Percentiles rank a stretch among this genome's conserved stretches.
These are phyloP conservation scores for Citrus australasica DNA, from an alignment of 345 rosid species.

Conservation along the genomic window DNA sequence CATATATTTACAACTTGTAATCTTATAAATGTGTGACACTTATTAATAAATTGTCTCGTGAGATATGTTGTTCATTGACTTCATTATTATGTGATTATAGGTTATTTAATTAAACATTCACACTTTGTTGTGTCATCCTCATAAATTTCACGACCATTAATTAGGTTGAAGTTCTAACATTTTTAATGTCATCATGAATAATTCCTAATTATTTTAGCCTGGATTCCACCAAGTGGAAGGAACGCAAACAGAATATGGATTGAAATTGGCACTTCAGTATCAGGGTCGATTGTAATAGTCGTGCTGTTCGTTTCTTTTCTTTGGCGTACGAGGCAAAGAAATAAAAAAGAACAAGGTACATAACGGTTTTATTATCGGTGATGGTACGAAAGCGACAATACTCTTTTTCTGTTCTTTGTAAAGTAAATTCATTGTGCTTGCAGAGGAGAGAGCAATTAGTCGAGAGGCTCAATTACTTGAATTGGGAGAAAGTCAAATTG, in stretches of 20 bases:
- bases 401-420: not conserved
- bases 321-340: not conserved
- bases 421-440: not conserved
- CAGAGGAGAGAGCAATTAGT: slow-evolving; percentile 8
- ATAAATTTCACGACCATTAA: too few relatives aligned
- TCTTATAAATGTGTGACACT: too few relatives aligned
- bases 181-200: too few relatives aligned
- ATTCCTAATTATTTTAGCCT: not conserved
- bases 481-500: not conserved
- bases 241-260: not conserved
- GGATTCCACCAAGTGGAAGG: not conserved
- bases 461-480: slow-evolving; percentile 21
- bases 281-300: not conserved
- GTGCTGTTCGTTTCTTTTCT: not conserved
- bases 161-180: too few relatives aligned
- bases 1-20: too few relatives aligned
- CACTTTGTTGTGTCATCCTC: too few relatives aligned
- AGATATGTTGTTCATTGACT: too few relatives aligned
- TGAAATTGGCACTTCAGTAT: not conserved
- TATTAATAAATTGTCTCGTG: too few relatives aligned
- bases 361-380: not conserved
- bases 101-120: too few relatives aligned
- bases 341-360: not conserved
- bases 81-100: too few relatives aligned
- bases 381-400: not conserved